Conservation (phyloP, 306 rosid species). For the Biancaea sappan region DNA sequence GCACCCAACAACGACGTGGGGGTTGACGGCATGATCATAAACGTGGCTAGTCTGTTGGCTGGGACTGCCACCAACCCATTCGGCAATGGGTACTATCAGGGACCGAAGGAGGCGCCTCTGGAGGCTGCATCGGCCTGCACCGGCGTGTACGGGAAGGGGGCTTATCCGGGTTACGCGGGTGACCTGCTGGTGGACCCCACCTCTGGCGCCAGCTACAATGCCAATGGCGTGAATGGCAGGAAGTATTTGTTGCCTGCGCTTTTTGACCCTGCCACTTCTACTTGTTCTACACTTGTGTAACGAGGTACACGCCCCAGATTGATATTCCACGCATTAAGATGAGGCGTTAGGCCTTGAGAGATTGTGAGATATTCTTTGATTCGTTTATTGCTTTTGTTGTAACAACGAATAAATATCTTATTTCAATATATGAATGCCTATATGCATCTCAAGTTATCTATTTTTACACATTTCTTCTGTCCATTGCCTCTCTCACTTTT, state of each 20-base stretch:
- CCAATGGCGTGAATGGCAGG: constrained; percentile 52
- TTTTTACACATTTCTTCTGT: neutral
- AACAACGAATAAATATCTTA: neutral
- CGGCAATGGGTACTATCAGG: constrained; percentile 66
- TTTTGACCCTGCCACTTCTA: constrained; percentile 52
- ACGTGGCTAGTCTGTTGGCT: constrained; percentile 57
- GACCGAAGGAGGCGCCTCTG: constrained; percentile 66
- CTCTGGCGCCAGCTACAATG: constrained; percentile 62
- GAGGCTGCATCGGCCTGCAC: constrained; percentile 69
- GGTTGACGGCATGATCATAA: constrained; percentile 63
- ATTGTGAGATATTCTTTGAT: neutral
- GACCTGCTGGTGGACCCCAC: constrained; percentile 46
- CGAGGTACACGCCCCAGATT: neutral
- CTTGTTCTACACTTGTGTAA: constrained; percentile 56
- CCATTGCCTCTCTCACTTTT: neutral
- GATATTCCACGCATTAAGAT: neutral
- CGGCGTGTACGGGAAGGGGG: constrained; percentile 58
- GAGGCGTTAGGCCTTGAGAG: neutral
- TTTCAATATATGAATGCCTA: neutral
- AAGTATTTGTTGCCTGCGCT: constrained; percentile 64
- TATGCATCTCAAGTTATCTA: neutral
- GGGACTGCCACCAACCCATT: constrained; percentile 61
- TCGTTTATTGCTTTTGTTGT: neutral
- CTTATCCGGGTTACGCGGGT: constrained; percentile 70
- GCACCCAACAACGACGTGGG: constrained; percentile 79